Percentiles rank a stretch among this genome's conserved stretches.
phyloP scores from a whole-genome alignment of 305 asterid genomes.

The Solanum aculeatissimum region DNA sequence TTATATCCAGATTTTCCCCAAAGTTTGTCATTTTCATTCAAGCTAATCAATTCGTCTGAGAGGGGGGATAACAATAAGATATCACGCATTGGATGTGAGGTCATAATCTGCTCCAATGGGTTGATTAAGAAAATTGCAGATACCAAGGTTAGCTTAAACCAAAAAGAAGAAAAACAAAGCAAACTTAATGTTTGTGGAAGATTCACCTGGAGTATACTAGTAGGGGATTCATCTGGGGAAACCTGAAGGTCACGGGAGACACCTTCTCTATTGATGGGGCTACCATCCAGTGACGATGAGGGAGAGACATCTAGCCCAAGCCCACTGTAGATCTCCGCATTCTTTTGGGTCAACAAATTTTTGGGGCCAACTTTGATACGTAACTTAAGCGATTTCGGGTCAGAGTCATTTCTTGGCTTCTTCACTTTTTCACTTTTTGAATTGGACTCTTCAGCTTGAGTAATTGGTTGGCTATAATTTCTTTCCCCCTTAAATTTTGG shows the following conservation, averaged over 20 bases:
- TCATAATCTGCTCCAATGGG: conserved; percentile 59
- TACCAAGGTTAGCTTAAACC: neutral
- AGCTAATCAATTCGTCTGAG: conserved; percentile 43
- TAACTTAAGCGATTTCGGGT: conserved; percentile 70
- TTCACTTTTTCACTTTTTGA: conserved; percentile 30
- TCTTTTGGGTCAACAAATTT: conserved; percentile 59
- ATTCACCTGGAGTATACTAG: conserved; percentile 84
- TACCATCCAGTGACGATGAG: conserved; percentile 74
- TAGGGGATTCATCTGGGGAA: conserved; percentile 67
- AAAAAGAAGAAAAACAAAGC: neutral
- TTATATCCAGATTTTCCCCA: conserved; percentile 35
- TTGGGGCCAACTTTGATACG: conserved; percentile 88
- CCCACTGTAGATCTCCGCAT: conserved; percentile 86
- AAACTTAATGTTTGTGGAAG: neutral
- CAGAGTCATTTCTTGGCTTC: conserved; percentile 37
- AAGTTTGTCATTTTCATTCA: conserved; percentile 32
- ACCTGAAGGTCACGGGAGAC: conserved; percentile 29
- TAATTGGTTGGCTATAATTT: conserved; percentile 15
- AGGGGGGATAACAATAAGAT: conserved; percentile 71
- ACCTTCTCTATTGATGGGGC: conserved; percentile 52
- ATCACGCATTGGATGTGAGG: conserved; percentile 38
- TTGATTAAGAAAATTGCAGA: neutral
- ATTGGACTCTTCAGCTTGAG: conserved; percentile 34
- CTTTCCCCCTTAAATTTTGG: conserved; percentile 3
- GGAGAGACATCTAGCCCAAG: conserved; percentile 95